Base-by-base conservation (phyloP, 805 yeast genomes). In the Kregervanrija fluxuum region DNA sequence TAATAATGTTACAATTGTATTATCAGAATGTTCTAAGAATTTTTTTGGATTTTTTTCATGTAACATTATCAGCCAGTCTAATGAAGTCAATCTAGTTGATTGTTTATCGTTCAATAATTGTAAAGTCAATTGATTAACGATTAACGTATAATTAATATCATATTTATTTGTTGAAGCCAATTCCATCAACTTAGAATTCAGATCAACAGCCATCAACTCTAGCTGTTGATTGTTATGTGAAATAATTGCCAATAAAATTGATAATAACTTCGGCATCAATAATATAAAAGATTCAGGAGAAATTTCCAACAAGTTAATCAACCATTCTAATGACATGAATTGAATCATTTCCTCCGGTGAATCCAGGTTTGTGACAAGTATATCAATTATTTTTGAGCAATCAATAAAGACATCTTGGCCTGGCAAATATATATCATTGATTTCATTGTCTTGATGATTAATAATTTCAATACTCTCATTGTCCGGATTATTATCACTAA, bases 41-140 rank as follows among this genome's bases (percentile, higher is more conserved):
- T 76, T 73, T 35, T 68, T 64, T 2, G 85, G 83, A 15, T 82
- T 82, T 52, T 82, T 82, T 28, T 77, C 72, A 56, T 89, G 91
- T 35, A 93, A 70, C 73, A 87, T 78, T 12, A 80, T 79, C 31
- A 93, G 69, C 99, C 99, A 93, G 51, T 90, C 95, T 33, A 93
- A 67, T 17, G 93, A 82, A 0, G 95, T 87, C 32, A 88, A 73
- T 47, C 93, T 74, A 0, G 96, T 85, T 30, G 81, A 79, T 48
- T 88, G 95, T 53, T 85, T 82, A 43, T 84, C 87, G 50, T 78
- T 80, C 46, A 79, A 64, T 48, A 85, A 80, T 57, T 89, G 95
- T 35, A 79, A 60, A 3, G 87, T 81, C 45, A 91, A 70, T 4
- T 83, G 80, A 46, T 80, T 80, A 35, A 89, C 79, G 1, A 88